Conservation (phyloP, 768 basidiomycete genomes). For the Clitopilus passeckerianus region DNA sequence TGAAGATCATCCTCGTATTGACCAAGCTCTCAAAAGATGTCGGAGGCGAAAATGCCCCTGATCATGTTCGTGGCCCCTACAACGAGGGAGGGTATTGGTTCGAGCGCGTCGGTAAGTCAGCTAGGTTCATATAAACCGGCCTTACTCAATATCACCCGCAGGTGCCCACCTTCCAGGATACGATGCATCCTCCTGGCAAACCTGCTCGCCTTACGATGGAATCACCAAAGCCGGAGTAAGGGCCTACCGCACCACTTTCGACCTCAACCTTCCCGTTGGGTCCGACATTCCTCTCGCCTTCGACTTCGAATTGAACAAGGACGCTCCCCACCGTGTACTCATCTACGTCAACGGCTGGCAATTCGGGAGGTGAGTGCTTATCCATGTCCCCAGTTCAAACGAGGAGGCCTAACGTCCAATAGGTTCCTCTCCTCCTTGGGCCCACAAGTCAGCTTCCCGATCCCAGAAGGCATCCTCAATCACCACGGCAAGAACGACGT, state of each 20-base stretch:
- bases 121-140: neutral
- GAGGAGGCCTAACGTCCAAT: neutral
- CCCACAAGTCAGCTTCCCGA: slow-evolving; percentile 39
- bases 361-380: slow-evolving; percentile 49
- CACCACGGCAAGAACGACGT: slow-evolving; percentile 29
- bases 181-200: slow-evolving; percentile 48
- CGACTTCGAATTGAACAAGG: slow-evolving; percentile 44
- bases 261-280: slow-evolving; percentile 42
- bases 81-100: slow-evolving; percentile 56
- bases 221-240: slow-evolving; percentile 48
- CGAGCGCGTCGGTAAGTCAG: slow-evolving; percentile 40
- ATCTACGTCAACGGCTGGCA: slow-evolving; percentile 73
- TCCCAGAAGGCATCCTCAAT: slow-evolving; percentile 32
- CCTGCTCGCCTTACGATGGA: slow-evolving; percentile 42
- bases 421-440: slow-evolving; percentile 36
- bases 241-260: slow-evolving; percentile 59
- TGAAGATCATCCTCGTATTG: neutral
- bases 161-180: slow-evolving; percentile 60
- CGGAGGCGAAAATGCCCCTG: slow-evolving; percentile 40
- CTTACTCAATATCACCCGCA: neutral
- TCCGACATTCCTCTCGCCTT: slow-evolving; percentile 57
- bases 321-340: slow-evolving; percentile 54
- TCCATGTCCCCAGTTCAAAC: no score
- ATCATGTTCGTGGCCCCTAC: slow-evolving; percentile 52
- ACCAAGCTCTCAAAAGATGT: slow-evolving; percentile 17